Evolutionary conservation across 257 asterid species (phyloP).

Genomic region (Penstemon davidsonii): DNA sequence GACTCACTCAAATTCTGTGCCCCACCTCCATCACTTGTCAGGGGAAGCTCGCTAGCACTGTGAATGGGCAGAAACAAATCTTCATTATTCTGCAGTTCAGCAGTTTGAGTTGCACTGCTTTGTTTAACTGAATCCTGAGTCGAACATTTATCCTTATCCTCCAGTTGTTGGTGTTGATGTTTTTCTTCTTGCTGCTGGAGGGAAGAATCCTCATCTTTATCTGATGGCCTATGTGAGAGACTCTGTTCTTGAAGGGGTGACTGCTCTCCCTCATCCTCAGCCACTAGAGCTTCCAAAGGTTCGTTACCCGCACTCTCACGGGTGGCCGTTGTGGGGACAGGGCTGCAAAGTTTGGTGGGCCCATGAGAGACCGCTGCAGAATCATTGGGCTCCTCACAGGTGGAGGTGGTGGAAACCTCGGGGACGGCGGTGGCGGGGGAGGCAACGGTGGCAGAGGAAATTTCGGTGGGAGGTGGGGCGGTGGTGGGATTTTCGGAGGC

Average conservation of each 20-base stretch:
- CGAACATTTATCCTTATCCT: neutral
- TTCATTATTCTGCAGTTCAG: constrained; percentile 20
- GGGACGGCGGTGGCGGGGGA: constrained; percentile 21
- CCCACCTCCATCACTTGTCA: neutral
- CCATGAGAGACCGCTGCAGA: constrained; percentile 20
- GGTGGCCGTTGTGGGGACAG: constrained; percentile 9
- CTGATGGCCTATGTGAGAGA: constrained; percentile 7
- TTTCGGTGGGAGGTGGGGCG: constrained; percentile 18
- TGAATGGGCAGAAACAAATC: constrained; percentile 10
- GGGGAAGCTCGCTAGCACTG: constrained; percentile 14
- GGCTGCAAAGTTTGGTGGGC: constrained; percentile 17
- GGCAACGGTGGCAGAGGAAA: constrained; percentile 25
- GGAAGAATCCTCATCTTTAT: constrained; percentile 14
- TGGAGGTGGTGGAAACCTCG: constrained; percentile 21
- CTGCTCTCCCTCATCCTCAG: constrained; percentile 24
- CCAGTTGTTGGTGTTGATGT: constrained; percentile 14
- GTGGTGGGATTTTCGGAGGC: constrained; percentile 25
- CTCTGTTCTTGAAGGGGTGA: constrained; percentile 25
- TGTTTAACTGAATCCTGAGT: constrained; percentile 9
- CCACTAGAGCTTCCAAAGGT: constrained; percentile 24
- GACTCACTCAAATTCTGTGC: constrained; percentile 15
- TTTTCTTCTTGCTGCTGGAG: neutral
- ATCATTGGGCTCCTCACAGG: constrained; percentile 11
- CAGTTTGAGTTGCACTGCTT: constrained; percentile 15
- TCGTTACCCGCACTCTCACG: constrained; percentile 5